Evolutionary conservation across 148 eudicot genomes (phyloP).

Genomic region (Persicaria tinctoria): DNA sequence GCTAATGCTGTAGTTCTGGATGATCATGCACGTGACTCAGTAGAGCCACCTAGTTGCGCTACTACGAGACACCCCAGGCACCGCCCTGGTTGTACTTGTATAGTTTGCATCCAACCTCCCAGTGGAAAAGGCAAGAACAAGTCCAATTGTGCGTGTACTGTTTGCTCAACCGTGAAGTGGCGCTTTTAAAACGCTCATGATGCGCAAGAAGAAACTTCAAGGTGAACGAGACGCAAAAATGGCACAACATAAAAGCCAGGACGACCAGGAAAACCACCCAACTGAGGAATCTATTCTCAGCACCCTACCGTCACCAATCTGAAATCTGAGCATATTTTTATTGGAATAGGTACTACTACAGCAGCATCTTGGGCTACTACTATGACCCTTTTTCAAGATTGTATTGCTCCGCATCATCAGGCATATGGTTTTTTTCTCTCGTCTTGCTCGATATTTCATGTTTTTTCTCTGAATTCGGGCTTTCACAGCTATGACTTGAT

Average conservation of each 20-base stretch:
- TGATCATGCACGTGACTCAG: slow-evolving; percentile 30
- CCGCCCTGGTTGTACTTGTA: slow-evolving; percentile 86
- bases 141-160: slow-evolving; percentile 68
- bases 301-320: not conserved
- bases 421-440: no score
- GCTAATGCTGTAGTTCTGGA: slow-evolving; percentile 73
- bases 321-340: no score
- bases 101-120: slow-evolving; percentile 95
- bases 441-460: no score
- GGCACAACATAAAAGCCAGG: slow-evolving; percentile 21
- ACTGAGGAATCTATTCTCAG: slow-evolving; percentile 17
- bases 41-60: slow-evolving; percentile 49
- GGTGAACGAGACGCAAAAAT: slow-evolving; percentile 49
- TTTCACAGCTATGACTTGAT: no score
- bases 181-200: slow-evolving; percentile 64
- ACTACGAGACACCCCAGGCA: slow-evolving; percentile 87
- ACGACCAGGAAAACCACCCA: not conserved
- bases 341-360: no score
- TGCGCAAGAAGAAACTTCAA: slow-evolving; percentile 66
- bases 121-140: slow-evolving; percentile 91
- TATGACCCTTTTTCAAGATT: no score
- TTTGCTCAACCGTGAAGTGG: slow-evolving; percentile 73
- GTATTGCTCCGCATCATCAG: no score
- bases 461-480: no score
- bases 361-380: no score